phyloP scores from a whole-genome alignment of 192 early-diverging fungal species.

The Rhizophagus sp. region DNA sequence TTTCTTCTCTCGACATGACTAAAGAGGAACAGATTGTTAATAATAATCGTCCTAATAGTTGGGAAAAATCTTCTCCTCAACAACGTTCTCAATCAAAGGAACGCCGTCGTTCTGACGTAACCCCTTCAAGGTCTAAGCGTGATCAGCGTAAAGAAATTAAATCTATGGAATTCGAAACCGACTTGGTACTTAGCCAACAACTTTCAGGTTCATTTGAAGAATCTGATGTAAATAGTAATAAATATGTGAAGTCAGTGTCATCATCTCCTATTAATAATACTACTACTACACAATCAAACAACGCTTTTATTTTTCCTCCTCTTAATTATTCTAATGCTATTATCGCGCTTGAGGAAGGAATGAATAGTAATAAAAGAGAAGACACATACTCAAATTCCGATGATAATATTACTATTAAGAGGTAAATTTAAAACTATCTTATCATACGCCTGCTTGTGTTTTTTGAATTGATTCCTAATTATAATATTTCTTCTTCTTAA shows the following conservation, averaged over 20 bases:
- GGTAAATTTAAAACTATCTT: background rate
- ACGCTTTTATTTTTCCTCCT: constrained; percentile 4
- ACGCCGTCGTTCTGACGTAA: constrained; percentile 17
- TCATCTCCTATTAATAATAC: background rate
- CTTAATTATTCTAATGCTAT: constrained; percentile 22
- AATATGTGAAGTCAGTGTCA: background rate
- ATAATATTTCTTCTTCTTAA: too few relatives aligned
- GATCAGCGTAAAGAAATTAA: constrained; percentile 50
- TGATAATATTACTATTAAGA: background rate
- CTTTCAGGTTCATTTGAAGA: constrained; percentile 6
- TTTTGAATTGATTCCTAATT: too few relatives aligned
- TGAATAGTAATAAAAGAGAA: background rate
- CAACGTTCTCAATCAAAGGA: background rate
- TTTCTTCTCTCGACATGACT: background rate
- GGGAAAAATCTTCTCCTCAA: background rate
- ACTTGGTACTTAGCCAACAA: background rate
- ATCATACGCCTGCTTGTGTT: too few relatives aligned
- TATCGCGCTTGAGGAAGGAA: constrained; percentile 18
- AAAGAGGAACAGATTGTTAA: background rate
- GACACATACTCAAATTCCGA: background rate
- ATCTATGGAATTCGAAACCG: constrained; percentile 4
- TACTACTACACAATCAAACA: background rate
- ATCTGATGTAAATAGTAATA: constrained; percentile 31
- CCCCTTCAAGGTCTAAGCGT: constrained; percentile 44
- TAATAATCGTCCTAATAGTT: background rate